Base-by-base conservation (phyloP, 768 basidiomycete genomes). In the Rhizopogon vulgaris region DNA sequence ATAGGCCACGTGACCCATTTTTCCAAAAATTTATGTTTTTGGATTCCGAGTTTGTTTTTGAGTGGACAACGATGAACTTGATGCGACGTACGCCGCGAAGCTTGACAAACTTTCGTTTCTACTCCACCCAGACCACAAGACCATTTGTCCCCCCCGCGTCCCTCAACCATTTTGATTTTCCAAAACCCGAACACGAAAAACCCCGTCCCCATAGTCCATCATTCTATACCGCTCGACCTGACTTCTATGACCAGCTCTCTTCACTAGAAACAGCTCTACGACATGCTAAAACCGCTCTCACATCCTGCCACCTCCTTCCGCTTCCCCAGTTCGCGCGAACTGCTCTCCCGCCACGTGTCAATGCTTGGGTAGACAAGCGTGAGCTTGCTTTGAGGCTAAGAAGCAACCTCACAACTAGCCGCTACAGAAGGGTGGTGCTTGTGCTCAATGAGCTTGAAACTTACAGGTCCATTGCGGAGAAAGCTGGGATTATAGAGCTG, bases 181-280 rank as follows among this genome's bases (percentile, higher is more conserved):
- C 17, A 6, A 28, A 7, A 42, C 39, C 38, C 4, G 38, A 32
- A 30, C 30, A 7, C 3, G 24, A 38, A 47, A 50, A 54, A 24
- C 53, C 58, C 12, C 61, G 59, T 52, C 90, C 90, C 0, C 68
- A 75, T 17, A 87, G 90, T 7, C 81, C 90, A 18, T 82, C 80
- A 43, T 94, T 93, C 71, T 96, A 90, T 73, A 91, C 93, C 15
- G 85, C 84, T 14, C 83, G 85, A 32, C 73, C 87, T 1, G 71
- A 73, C 22, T 94, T 84, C 72, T 84, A 84, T 65, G 88, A 94
- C 67, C 79, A 83, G 51, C 68, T 94, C 39, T 69, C 73, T 40
- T 71, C 77, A 39, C 78, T 95, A 15, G 82, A 92, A 61, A 71
- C 71, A 10, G 84, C 87, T 48, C 74, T 88, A 28, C 64, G 73